Evolutionary conservation across 208 protist species (phyloP), one percentile per base, ranked within the genome.

Genomic region (Crithidia bombi): DNA sequence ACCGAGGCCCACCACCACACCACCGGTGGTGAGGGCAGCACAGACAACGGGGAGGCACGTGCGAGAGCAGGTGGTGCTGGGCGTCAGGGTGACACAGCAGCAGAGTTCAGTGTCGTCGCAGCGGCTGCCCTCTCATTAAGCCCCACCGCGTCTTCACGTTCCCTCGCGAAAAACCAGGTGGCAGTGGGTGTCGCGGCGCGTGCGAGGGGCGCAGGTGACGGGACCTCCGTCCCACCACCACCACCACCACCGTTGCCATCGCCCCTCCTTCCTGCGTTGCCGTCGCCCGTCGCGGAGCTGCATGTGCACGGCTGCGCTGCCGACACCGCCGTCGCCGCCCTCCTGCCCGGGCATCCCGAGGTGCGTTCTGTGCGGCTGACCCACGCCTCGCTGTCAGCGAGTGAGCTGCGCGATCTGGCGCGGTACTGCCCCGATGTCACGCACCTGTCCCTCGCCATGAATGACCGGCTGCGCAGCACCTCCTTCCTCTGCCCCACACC

Each of bases 401-500:
- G 73, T n/a, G 68, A 86, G 63, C 70, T 90, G 28, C 54, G 54
- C 4, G 14, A 78, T 25, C 43, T 90, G 1, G 70, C 81, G 1
- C 67, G 69, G 0, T 58, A 38, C 62, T 90, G 84, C 74, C 75
- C 61, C n/a, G 58, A 76, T 54, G 78, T 90, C 19, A 75, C 77
- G 49, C 72, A 78, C 35, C 81, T 90, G 19, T 85, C 84, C 5
- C 50, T 90, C 30, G 69, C 65, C 19, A 90, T 90, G 84, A 86
- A 83, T 41, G 57, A 58, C 33, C 46, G 43, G 17, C 67, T 90
- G 43, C 54, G 52, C 36, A 70, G 44, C 33, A 90, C 84, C n/a
- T 58, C 71, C 19, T 90, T 90, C 41, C 54, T 90, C 28, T 73
- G 80, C 25, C 56, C 70, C 0, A 63, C 72, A 30, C 66, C 58